A percentile compares a stretch with the other conserved stretches of the same genome.
phyloP scores from a whole-genome alignment of 2,329 filamentous ascomycete species.

The Aspergillus felis region DNA sequence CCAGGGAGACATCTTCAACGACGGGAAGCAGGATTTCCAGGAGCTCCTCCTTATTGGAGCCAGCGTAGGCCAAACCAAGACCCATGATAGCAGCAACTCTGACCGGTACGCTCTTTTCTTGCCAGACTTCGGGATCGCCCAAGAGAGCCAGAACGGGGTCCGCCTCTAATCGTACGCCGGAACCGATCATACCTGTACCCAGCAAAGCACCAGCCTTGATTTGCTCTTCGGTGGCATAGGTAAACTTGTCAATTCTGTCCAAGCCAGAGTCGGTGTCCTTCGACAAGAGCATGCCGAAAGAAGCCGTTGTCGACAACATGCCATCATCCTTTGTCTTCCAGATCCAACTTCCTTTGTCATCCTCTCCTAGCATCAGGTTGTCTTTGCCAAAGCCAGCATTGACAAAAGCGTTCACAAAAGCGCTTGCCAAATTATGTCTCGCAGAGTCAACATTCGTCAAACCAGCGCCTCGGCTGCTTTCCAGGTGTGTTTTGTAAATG shows the following conservation, averaged over 20 bases:
- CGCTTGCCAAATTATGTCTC: conserved; percentile 89
- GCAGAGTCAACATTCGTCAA: conserved; percentile 95
- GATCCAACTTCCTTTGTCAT: conserved; percentile 88
- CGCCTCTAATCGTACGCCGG: conserved; percentile 80
- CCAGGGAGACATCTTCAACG: conserved; percentile 74
- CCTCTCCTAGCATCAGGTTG: conserved; percentile 93
- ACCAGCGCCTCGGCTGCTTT: conserved; percentile 87
- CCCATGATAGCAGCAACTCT: conserved; percentile 91
- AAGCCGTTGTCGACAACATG: conserved; percentile 94
- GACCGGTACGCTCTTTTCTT: conserved; percentile 72
- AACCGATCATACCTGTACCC: conserved; percentile 93
- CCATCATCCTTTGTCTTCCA: conserved; percentile 99
- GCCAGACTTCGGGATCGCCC: conserved; percentile 72
- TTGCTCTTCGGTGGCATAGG: conserved; percentile 74
- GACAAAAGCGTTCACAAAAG: conserved; percentile 94
- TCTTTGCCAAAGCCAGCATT: conserved; percentile 94
- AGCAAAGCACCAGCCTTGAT: conserved; percentile 90
- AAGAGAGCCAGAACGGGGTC: conserved; percentile 88
- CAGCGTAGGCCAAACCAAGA: conserved; percentile 88
- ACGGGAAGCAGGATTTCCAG: conserved; percentile 81
- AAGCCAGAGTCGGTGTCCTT: conserved; percentile 93
- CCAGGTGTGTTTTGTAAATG: conserved; percentile 98
- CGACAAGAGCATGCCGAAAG: conserved; percentile 81
- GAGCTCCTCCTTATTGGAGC: conserved; percentile 87
- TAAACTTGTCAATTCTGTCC: conserved; percentile 93